These are phyloP conservation scores for Yamadazyma atlantica DNA, from an alignment of 1,139 yeast species.

Conservation along the genomic window DNA sequence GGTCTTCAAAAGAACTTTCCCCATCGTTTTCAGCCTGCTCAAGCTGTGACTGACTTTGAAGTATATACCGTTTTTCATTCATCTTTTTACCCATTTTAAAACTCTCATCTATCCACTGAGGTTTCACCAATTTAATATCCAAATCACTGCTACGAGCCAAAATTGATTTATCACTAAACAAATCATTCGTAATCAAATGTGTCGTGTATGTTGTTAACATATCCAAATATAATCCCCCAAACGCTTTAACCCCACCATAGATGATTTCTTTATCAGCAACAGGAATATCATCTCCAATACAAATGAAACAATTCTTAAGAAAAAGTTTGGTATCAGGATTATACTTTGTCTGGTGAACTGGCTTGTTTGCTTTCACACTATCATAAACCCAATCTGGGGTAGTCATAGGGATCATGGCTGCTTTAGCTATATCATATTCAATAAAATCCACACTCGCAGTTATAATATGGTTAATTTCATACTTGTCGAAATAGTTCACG, in stretches of 20 bases:
- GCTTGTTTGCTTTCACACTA: constrained; percentile 42
- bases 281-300: constrained; percentile 59
- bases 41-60: not conserved
- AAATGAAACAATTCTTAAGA: constrained; percentile 60
- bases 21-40: constrained; percentile 7
- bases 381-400: constrained; percentile 63
- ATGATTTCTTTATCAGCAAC: constrained; percentile 63
- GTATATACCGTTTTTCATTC: constrained; percentile 53
- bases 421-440: constrained; percentile 50
- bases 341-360: constrained; percentile 51
- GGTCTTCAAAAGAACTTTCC: constrained; percentile 2
- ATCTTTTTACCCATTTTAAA: constrained; percentile 51
- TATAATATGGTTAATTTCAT: constrained; percentile 51
- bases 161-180: constrained; percentile 50
- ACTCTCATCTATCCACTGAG: constrained; percentile 78
- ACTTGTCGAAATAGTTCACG: constrained; percentile 22
- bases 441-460: constrained; percentile 54
- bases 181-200: constrained; percentile 64
- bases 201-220: constrained; percentile 71
- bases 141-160: constrained; percentile 41
- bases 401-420: constrained; percentile 67
- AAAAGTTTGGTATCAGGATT: constrained; percentile 72
- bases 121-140: constrained; percentile 63
- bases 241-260: constrained; percentile 63
- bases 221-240: constrained; percentile 74